Evolutionary conservation across 148 eudicot genomes (phyloP), one percentile per base, ranked within the genome.

Genomic region (Heliamphora exappendiculata): DNA sequence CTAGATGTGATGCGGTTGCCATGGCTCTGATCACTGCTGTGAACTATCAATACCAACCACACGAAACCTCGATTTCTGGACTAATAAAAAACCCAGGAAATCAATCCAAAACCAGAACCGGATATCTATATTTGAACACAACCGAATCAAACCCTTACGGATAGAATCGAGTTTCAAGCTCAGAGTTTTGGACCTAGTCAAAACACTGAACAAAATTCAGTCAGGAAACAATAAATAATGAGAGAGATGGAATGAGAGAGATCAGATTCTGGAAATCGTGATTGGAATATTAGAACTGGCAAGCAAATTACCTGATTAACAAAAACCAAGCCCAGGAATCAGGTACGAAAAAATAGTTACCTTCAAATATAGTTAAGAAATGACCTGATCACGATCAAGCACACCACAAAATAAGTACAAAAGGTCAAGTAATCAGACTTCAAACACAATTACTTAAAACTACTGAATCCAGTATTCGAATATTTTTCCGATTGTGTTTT

Each of bases 1-100:
- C 84, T 0, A 81, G 76, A 45, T 82, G 83, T 49, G 90, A 77
- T 62, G 82, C 45, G 31, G 82, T 82, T 65, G 91, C 87, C 98
- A 92, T 90, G 58, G 7, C 82, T 65, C 64, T 50, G 45, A 75
- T 31, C 20, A 44, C 57, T 62, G 70, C 70, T 41, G 42, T 57
- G 75, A 80, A 67, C 76, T 41, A 73, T 37, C 75, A 75, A 77
- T 34, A 5, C 17, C 81, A 70, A 64, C 76, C 78, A 3, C 44
- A 0, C 1, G n/a, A 45, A 75, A 45, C n/a, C 72, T 70, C 70
- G 28, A 60, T 50, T 66, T 37, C 16, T 76, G 64, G 55, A 28
- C 36, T 3, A 41, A 24, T 37, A 50, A 44, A 49, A 22, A 36
- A 31, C 7, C 58, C 34, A 20, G 28, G 54, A 26, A 31, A 45